Percentiles rank a stretch among this genome's conserved stretches.
phyloP scores from a whole-genome alignment of 495 filamentous ascomycete genomes.

The Penicillium malachiteum region DNA sequence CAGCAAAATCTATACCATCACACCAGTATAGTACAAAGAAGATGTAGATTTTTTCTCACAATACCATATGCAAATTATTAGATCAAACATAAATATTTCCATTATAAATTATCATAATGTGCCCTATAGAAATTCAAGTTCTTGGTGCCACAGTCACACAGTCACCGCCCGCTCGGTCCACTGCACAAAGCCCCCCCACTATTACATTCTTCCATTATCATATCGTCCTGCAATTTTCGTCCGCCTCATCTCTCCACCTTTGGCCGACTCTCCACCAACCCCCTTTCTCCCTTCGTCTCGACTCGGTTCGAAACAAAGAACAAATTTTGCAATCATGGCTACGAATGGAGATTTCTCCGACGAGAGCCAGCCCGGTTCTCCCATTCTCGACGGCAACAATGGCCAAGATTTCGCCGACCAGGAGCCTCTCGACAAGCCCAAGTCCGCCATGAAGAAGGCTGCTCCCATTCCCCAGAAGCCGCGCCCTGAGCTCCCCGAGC shows the following conservation, averaged over 20 bases:
- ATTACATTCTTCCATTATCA: conserved; percentile 38
- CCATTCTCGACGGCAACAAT: conserved; percentile 52
- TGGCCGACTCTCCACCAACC: conserved; percentile 15
- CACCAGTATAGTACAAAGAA: too few relatives aligned
- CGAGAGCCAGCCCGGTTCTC: conserved; percentile 59
- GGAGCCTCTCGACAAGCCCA: conserved; percentile 56
- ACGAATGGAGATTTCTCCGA: conserved; percentile 64
- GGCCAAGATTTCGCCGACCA: conserved; percentile 55
- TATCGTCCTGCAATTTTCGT: conserved; percentile 49
- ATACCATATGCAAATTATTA: too few relatives aligned
- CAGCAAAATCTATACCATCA: too few relatives aligned
- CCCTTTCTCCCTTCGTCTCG: conserved; percentile 8
- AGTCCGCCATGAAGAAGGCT: conserved; percentile 68
- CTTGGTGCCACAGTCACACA: conserved; percentile 8
- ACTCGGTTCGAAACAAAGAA: background rate
- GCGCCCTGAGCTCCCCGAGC: conserved; percentile 72
- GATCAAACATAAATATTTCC: background rate
- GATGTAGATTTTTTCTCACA: too few relatives aligned
- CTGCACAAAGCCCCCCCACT: conserved; percentile 44
- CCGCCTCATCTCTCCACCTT: conserved; percentile 24
- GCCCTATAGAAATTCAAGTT: background rate
- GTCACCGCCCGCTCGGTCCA: conserved; percentile 45
- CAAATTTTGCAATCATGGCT: conserved; percentile 53
- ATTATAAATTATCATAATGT: background rate
- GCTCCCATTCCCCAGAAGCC: conserved; percentile 44